A percentile compares a stretch with the other conserved stretches of the same genome.
Conservation (phyloP, 2,329 filamentous ascomycete genomes). For the Fusarium praegraminearum region DNA sequence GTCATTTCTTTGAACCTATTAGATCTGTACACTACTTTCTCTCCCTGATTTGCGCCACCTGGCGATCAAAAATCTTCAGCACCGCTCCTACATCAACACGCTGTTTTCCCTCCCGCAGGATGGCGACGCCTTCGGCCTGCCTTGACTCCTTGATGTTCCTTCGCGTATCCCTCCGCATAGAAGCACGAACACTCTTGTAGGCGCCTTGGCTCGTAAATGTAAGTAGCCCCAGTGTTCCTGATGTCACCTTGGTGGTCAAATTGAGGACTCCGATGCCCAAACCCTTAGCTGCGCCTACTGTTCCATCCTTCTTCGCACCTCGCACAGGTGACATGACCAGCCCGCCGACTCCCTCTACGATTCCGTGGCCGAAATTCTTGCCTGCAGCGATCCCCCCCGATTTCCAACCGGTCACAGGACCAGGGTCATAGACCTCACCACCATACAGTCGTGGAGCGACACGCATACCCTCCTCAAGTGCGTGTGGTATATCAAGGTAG, state of each 20-base stretch:
- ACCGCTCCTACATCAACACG: not conserved
- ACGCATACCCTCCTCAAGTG: not conserved
- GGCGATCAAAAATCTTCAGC: not conserved
- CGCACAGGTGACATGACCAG: not conserved
- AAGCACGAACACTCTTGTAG: slow-evolving; percentile 12
- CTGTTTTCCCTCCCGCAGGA: not conserved
- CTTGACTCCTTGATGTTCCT: not conserved
- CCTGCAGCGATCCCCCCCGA: not conserved
- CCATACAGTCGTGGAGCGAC: slow-evolving; percentile 4
- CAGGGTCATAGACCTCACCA: not conserved
- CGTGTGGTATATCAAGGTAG: not conserved
- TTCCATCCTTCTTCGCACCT: slow-evolving; percentile 1
- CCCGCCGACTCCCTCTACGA: not conserved
- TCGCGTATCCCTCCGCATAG: not conserved
- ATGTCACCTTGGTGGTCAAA: not conserved
- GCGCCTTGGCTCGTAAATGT: slow-evolving; percentile 14
- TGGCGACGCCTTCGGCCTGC: not conserved
- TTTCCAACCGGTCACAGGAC: not conserved
- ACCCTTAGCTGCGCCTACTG: slow-evolving; percentile 1
- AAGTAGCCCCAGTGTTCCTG: slow-evolving; percentile 16
- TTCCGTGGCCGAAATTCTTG: not conserved
- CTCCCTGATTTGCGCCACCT: not conserved
- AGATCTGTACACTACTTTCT: not conserved
- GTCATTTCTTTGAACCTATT: not conserved
- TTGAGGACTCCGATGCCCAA: not conserved